Evolutionary conservation across 2,329 filamentous ascomycete genomes (phyloP).

Genomic region (Colletotrichum coccodes): DNA sequence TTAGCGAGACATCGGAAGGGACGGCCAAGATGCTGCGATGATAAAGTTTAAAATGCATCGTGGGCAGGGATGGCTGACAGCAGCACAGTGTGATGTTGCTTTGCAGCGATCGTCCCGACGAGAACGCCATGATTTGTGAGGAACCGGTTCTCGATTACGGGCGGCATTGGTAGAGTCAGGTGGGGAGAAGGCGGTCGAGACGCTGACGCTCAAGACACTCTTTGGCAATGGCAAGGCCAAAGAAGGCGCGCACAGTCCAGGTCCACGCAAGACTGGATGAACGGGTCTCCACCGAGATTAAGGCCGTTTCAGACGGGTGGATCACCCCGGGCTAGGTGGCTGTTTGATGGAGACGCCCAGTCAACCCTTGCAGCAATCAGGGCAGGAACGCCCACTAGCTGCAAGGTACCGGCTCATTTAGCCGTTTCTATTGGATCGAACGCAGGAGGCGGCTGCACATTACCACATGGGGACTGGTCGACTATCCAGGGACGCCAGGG

Average conservation of each 20-base stretch:
- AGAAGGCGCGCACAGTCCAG: conserved; percentile 20
- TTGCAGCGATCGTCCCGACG: conserved; percentile 15
- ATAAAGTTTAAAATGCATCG: background rate
- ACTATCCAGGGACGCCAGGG: background rate
- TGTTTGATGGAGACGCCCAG: conserved; percentile 26
- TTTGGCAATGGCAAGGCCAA: background rate
- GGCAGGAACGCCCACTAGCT: conserved; percentile 14
- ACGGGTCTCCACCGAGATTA: conserved; percentile 35
- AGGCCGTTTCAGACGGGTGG: conserved; percentile 33
- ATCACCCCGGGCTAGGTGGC: conserved; percentile 25
- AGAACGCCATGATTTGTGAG: background rate
- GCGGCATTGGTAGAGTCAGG: background rate
- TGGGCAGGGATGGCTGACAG: conserved; percentile 9
- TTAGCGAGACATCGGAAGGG: conserved; percentile 15
- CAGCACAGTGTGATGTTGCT: background rate
- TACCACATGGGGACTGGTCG: conserved; percentile 17
- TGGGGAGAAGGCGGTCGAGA: background rate
- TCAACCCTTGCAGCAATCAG: conserved; percentile 35
- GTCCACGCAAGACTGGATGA: conserved; percentile 33
- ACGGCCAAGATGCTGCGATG: conserved; percentile 8
- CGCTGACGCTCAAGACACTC: background rate
- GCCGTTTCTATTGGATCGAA: background rate
- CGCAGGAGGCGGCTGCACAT: background rate
- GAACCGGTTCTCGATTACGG: conserved; percentile 4
- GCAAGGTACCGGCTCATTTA: conserved; percentile 35